Evolutionary conservation across 257 asterid genomes (phyloP), one percentile per base, ranked within the genome.

Genomic region (Rhazya stricta): DNA sequence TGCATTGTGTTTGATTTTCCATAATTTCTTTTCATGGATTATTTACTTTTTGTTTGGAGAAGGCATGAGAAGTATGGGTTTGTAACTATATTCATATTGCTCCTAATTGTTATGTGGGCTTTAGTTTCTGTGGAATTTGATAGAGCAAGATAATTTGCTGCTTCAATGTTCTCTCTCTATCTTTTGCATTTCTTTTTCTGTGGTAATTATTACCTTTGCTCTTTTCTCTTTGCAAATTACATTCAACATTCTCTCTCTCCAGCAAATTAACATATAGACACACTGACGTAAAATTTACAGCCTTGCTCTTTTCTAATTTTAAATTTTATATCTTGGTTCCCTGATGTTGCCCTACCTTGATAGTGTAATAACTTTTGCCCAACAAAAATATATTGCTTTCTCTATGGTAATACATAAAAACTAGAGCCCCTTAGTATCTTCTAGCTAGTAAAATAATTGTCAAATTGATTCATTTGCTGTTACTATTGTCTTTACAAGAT

Each of bases 251-350:
- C 72, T 75, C 72, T 86, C 87, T 65, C 77, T 84, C 91, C 89
- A 82, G 75, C 93, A 88, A 68, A 86, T 83, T 77, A 87, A 84
- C 88, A 80, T 82, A 60, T 88, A 85, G 75, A 88, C 62, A 79
- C 93, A 90, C 57, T 74, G 83, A n/a, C 83, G 84, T 58, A 84
- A 83, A 51, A 90, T 86, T 71, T 85, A 88, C 25, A 86, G 37
- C 84, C 84, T 84, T 29, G 92, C 86, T 75, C 83, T 82, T 77
- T 85, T 82, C 80, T 86, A 82, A 83, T 86, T 88, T 83, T 86
- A 66, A 57, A 71, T 84, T 70, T 80, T 79, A 29, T 78, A 12
- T 67, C 71, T 74, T 80, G 79, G 78, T 67, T 32, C 72, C 39
- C 46, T 32, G 65, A 57, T 54, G 54, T 78, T 74, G 11, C 67